Conservation (phyloP, 2,329 filamentous ascomycete genomes). For the Mycosphaerella arachidis region DNA sequence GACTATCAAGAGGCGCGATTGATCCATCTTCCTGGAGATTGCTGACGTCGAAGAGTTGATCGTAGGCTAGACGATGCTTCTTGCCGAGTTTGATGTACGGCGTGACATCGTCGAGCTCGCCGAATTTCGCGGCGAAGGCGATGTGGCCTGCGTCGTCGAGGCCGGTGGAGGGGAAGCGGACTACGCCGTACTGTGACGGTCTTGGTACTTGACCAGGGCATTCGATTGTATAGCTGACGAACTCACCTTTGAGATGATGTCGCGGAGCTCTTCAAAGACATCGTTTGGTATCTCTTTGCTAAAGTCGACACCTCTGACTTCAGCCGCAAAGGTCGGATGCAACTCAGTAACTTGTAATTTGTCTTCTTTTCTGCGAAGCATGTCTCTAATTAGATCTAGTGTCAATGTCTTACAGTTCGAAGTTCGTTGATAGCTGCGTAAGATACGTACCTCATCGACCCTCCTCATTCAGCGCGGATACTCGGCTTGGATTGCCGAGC, state of each 20-base stretch:
- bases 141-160: slow-evolving; percentile 51
- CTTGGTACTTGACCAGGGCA: neutral
- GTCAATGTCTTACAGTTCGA: neutral
- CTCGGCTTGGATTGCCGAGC: slow-evolving; percentile 1
- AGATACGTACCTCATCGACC: neutral
- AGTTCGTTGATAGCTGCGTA: neutral
- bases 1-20: slow-evolving; percentile 40
- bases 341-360: slow-evolving; percentile 13
- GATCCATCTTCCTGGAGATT: slow-evolving; percentile 50
- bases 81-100: slow-evolving; percentile 47
- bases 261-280: slow-evolving; percentile 19
- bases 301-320: slow-evolving; percentile 14
- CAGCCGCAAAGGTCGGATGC: slow-evolving; percentile 16
- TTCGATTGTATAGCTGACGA: too few species aligned
- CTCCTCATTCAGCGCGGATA: neutral
- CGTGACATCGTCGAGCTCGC: slow-evolving; percentile 53
- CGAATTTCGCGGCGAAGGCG: slow-evolving; percentile 48
- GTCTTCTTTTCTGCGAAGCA: slow-evolving; percentile 19
- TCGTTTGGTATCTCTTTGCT: slow-evolving; percentile 13
- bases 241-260: slow-evolving; percentile 18
- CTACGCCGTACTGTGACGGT: slow-evolving; percentile 48
- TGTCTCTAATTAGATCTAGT: neutral
- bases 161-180: slow-evolving; percentile 49
- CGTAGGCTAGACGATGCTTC: slow-evolving; percentile 44
- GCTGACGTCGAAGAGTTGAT: slow-evolving; percentile 55